Evolutionary conservation across 179 eudicot species (phyloP), one percentile per base, ranked within the genome.

Genomic region (Nepenthes alata): DNA sequence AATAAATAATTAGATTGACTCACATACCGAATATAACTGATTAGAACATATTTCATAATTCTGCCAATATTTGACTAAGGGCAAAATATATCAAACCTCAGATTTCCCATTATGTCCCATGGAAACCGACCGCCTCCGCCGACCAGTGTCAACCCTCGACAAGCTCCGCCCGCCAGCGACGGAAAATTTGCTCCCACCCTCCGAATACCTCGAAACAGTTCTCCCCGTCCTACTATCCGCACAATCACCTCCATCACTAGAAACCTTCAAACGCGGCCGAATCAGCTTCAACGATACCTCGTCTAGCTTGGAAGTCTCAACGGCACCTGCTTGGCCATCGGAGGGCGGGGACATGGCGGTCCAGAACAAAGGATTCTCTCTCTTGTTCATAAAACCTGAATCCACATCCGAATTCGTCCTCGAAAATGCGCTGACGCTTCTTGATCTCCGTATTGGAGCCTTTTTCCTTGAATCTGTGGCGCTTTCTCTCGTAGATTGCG

Each of bases 361-460:
- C 78, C 77, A 86, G 56, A 80, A 89, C 34, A 89, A 78, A 50
- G 95, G 96, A 61, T 89, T 89, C 16, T 84, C 96, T 38, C 82
- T 68, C 67, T 77, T 86, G 65, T 84, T 83, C 61, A 63, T 69
- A 50, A 82, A 89, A 8, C 78, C 89, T 9, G 78, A 59, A 52
- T 70, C 50, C 47, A 69, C 55, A 58, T 80, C 85, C 45, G 61
- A 38, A 16, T 77, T 70, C 55, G 72, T 57, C 54, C 96, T 65
- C 8, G 90, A 69, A 58, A 74, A 64, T n/a, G 88, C 78, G 60
- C 77, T 84, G 38, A 89, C 95, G 67, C 96, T 89, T 44, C 67
- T 78, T 4, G 96, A 89, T 73, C 96, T 77, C 65, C 84, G 76
- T 2, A 64, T 59, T 0, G 71, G 74, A 5, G 51, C 60, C 25